Conservation (phyloP, 352 stramenopile genomes). For the Pythium sp. region DNA sequence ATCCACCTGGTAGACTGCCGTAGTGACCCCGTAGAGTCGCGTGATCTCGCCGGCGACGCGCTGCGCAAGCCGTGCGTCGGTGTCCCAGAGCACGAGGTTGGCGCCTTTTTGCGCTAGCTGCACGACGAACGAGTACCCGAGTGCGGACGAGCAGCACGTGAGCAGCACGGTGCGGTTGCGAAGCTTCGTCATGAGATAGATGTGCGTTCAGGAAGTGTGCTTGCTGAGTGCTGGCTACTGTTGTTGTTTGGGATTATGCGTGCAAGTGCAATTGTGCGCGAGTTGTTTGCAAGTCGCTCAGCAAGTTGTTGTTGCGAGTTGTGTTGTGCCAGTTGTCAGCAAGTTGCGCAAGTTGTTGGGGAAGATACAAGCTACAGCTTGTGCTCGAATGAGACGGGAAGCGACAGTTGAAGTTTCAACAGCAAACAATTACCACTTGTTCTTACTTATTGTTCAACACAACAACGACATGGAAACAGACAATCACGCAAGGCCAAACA, state of each 20-base stretch:
- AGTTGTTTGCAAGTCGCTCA: neutral
- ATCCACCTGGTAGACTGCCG: slow-evolving; percentile 15
- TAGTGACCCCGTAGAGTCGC: slow-evolving; percentile 12
- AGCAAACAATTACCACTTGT: neutral
- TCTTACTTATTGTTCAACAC: neutral
- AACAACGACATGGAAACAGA: neutral
- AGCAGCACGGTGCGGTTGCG: slow-evolving; percentile 19
- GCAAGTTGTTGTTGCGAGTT: neutral
- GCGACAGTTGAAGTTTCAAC: neutral
- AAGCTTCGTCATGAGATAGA: slow-evolving; percentile 20
- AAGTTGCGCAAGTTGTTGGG: neutral
- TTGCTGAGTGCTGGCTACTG: neutral
- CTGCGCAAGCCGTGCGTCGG: slow-evolving; percentile 9
- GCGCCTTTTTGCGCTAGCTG: slow-evolving; percentile 17
- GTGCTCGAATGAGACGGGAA: neutral
- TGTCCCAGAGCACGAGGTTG: slow-evolving; percentile 21
- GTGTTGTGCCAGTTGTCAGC: slow-evolving; percentile 1
- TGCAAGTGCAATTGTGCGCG: neutral
- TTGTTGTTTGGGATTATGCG: neutral
- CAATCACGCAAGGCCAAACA: too few relatives aligned
- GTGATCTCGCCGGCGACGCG: slow-evolving; percentile 17
- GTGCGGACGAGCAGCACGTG: slow-evolving; percentile 19
- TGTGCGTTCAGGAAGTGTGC: too few relatives aligned
- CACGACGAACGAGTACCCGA: slow-evolving; percentile 20
- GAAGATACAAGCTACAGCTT: neutral